A percentile compares a stretch with the other conserved stretches of the same genome.
Evolutionary conservation across 208 protist genomes (phyloP).

Genomic region (Acanthamoeba triangularis): DNA sequence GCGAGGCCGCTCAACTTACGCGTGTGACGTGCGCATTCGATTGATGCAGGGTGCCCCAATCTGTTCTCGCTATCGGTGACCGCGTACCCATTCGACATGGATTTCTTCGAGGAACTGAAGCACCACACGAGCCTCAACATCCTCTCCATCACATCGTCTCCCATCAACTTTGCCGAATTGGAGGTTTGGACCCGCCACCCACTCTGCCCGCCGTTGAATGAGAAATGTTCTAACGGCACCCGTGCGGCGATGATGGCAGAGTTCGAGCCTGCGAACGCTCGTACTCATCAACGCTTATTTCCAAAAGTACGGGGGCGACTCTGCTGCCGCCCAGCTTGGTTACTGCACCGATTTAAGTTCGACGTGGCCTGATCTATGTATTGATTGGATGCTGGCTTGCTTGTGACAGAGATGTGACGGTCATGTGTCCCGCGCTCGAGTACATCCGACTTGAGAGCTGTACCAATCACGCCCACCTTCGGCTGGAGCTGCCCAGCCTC

Average conservation of each 20-base stretch:
- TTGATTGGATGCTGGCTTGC: neutral
- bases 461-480: conserved; percentile 14
- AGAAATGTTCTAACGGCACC: no score
- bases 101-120: conserved; percentile 62
- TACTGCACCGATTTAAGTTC: neutral
- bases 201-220: neutral
- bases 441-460: conserved; percentile 2
- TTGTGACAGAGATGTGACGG: neutral
- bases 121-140: neutral
- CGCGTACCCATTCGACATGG: neutral
- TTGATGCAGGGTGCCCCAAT: conserved; percentile 49
- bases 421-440: neutral
- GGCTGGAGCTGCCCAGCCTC: neutral
- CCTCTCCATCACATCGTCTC: neutral
- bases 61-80: conserved; percentile 29
- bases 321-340: neutral
- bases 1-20: no score
- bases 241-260: neutral
- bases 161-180: neutral
- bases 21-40: no score
- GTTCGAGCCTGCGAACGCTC: neutral
- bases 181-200: neutral
- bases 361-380: no score
- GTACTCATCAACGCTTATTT: neutral
- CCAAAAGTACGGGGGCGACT: neutral